phyloP scores from a whole-genome alignment of 75 land plant genomes.

The Selaginella tamariscina region DNA sequence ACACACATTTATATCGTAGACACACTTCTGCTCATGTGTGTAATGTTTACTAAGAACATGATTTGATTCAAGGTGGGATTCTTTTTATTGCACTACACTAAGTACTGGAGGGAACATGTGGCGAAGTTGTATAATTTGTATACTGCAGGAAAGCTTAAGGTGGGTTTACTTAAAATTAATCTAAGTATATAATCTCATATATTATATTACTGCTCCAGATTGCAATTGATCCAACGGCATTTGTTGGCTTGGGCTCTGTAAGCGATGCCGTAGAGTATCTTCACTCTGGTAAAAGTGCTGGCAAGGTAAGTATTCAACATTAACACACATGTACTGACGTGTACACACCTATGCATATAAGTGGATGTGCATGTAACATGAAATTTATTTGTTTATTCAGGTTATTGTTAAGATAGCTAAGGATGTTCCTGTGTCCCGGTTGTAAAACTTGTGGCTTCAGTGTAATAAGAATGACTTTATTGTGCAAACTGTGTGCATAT shows the following conservation, averaged over 20 bases:
- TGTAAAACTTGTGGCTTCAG: not conserved
- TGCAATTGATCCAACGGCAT: conserved; percentile 54
- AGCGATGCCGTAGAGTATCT: conserved; percentile 95
- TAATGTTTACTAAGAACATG: not conserved
- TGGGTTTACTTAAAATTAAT: conserved; percentile 3
- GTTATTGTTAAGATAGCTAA: not conserved
- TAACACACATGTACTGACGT: no score
- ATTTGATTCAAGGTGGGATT: conserved; percentile 80
- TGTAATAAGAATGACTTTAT: no score
- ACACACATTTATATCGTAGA: no score
- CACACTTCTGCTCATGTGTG: not conserved
- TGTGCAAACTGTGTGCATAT: no score
- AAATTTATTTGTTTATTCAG: not conserved
- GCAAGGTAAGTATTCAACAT: conserved; percentile 54
- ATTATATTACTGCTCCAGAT: conserved; percentile 31
- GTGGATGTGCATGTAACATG: no score
- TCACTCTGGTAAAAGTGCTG: conserved; percentile 82
- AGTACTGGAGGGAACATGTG: conserved; percentile 55
- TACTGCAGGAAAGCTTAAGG: conserved; percentile 67
- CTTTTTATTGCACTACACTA: conserved; percentile 56
- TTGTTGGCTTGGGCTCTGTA: conserved; percentile 56
- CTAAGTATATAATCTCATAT: not conserved
- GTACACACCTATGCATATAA: no score
- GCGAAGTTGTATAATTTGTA: conserved; percentile 50
- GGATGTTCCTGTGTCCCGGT: not conserved